Evolutionary conservation across 257 asterid genomes (phyloP).

Genomic region (Handroanthus guayacan): DNA sequence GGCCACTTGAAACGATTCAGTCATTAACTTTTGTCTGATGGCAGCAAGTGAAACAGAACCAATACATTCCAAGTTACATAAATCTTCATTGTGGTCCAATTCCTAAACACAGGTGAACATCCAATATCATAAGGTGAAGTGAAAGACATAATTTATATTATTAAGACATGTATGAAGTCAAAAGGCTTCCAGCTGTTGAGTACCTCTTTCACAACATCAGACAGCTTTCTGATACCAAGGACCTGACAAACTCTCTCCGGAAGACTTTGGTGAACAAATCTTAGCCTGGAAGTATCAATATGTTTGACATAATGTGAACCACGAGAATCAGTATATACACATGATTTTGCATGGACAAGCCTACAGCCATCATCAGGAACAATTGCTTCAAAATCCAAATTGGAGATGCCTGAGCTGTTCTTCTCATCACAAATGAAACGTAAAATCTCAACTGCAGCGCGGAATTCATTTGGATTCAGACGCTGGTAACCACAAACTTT

Average conservation of each 20-base stretch:
- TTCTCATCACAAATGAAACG: constrained; percentile 70
- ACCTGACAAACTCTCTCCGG: constrained; percentile 68
- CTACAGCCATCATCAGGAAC: constrained; percentile 97
- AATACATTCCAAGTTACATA: constrained; percentile 63
- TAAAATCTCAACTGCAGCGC: constrained; percentile 84
- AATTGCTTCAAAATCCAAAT: constrained; percentile 77
- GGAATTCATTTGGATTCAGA: constrained; percentile 90
- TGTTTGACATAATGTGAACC: constrained; percentile 75
- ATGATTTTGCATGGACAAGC: constrained; percentile 83
- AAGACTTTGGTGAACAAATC: constrained; percentile 86
- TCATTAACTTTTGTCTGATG: constrained; percentile 61
- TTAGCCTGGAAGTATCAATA: constrained; percentile 81
- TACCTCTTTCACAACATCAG: constrained; percentile 95
- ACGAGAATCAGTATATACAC: constrained; percentile 79
- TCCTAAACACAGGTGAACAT: constrained; percentile 58
- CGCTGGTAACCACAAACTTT: constrained; percentile 91
- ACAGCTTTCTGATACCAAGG: constrained; percentile 82
- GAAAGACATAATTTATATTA: constrained; percentile 27
- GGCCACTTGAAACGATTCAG: constrained; percentile 81
- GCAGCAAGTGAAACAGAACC: constrained; percentile 63
- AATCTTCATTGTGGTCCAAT: constrained; percentile 60
- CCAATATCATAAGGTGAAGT: constrained; percentile 35
- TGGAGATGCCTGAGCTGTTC: constrained; percentile 52
- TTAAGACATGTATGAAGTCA: constrained; percentile 19
- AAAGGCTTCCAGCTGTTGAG: constrained; percentile 22